Evolutionary conservation across 441 rosid genomes (phyloP).

Genomic region (Daphne laureola): DNA sequence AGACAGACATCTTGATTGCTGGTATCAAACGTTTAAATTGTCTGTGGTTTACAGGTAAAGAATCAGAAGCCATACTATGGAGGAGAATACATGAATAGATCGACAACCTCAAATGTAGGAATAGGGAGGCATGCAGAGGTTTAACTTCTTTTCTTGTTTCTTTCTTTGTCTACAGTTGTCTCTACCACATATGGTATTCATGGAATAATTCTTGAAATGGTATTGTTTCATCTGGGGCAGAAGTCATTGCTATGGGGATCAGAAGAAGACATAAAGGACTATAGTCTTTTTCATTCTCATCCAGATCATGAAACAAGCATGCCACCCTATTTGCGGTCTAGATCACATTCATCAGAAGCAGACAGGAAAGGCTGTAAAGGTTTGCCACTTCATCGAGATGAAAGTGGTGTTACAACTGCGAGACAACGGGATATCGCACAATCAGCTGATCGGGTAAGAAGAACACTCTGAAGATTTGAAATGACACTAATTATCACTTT

Average conservation of each 20-base stretch:
- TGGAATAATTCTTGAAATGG: too few species aligned
- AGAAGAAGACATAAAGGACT: too few species aligned
- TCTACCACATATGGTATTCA: too few species aligned
- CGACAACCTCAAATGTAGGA: conserved; percentile 5
- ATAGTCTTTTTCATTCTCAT: too few species aligned
- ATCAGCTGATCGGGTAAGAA: conserved; percentile 26
- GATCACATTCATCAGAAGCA: conserved; percentile 5
- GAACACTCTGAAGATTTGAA: conserved; percentile 4
- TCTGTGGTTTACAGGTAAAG: conserved; percentile 18
- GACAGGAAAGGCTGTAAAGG: conserved; percentile 8
- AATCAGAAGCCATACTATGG: conserved; percentile 16
- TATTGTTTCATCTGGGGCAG: conserved; percentile 15
- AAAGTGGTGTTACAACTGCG: conserved; percentile 18
- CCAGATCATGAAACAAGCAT: too few species aligned
- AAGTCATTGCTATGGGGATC: conserved; percentile 14
- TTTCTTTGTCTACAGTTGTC: neutral
- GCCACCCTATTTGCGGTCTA: too few species aligned
- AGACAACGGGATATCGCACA: conserved; percentile 14
- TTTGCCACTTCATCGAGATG: conserved; percentile 17
- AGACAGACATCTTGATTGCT: neutral
- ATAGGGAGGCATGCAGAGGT: conserved; percentile 24
- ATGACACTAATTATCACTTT: conserved; percentile 2
- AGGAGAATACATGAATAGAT: conserved; percentile 4
- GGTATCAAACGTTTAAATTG: neutral
- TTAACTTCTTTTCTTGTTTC: conserved; percentile 6